These are phyloP conservation scores for Amanita rimosa DNA, from an alignment of 768 basidiomycete genomes.

Conservation along the genomic window DNA sequence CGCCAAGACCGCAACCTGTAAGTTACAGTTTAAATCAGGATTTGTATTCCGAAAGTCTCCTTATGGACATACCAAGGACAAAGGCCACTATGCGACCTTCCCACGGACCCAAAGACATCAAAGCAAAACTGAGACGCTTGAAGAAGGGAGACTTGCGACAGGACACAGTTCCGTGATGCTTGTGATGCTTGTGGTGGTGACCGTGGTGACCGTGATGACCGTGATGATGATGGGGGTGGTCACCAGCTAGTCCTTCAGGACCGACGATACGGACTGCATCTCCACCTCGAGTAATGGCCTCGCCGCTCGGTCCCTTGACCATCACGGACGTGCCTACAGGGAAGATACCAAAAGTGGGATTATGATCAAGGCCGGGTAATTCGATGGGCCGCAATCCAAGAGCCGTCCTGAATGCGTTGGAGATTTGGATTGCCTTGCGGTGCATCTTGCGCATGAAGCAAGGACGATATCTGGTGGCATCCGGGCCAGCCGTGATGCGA, in stretches of 20 bases:
- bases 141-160: slow-evolving; percentile 32
- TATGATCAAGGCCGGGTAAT: slow-evolving; percentile 2
- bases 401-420: slow-evolving; percentile 43
- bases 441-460: slow-evolving; percentile 15
- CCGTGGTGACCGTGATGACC: slow-evolving; percentile 13
- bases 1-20: slow-evolving; percentile 75
- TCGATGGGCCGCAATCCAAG: slow-evolving; percentile 44
- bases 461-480: background rate
- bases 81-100: slow-evolving; percentile 78
- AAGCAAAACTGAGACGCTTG: slow-evolving; percentile 48
- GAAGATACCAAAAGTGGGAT: slow-evolving; percentile 4
- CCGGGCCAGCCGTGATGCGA: background rate
- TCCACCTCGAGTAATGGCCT: background rate
- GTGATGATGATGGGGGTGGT: background rate
- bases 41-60: background rate
- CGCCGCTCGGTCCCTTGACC: background rate
- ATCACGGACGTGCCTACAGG: slow-evolving; percentile 3
- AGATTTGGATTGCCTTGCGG: slow-evolving; percentile 38
- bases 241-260: background rate
- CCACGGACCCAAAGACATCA: slow-evolving; percentile 69
- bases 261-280: background rate
- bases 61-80: slow-evolving; percentile 44
- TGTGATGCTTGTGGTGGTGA: slow-evolving; percentile 12
- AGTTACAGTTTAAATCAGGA: background rate
- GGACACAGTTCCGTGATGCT: background rate